phyloP scores from a whole-genome alignment of 441 rosid species.

The Populus tomentosa region DNA sequence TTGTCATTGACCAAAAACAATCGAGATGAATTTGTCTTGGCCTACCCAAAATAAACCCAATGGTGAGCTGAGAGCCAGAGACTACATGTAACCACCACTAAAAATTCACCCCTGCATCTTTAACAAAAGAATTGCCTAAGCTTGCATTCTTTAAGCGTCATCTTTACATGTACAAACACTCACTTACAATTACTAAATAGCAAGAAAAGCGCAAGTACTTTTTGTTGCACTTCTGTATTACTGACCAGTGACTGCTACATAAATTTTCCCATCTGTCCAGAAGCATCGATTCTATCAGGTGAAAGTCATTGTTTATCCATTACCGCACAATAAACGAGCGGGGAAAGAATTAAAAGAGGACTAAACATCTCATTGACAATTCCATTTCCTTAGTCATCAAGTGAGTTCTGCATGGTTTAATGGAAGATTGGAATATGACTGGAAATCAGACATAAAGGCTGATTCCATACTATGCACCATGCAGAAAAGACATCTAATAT shows the following conservation, averaged over 20 bases:
- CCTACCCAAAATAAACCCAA: background rate
- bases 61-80: background rate
- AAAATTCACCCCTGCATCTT: background rate
- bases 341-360: background rate
- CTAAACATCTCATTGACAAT: background rate
- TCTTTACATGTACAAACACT: background rate
- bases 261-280: background rate
- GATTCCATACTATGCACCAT: background rate
- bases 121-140: background rate
- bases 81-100: background rate
- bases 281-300: background rate
- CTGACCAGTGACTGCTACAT: background rate
- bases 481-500: background rate
- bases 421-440: background rate
- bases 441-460: background rate
- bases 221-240: background rate
- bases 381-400: background rate
- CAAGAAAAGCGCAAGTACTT: background rate
- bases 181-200: background rate
- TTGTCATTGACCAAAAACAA: background rate
- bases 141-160: background rate
- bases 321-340: background rate
- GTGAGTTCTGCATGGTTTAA: background rate
- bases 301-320: background rate
- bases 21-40: background rate